Conservation (phyloP, 2,329 filamentous ascomycete genomes). For the Sclerotinia subarctica region DNA sequence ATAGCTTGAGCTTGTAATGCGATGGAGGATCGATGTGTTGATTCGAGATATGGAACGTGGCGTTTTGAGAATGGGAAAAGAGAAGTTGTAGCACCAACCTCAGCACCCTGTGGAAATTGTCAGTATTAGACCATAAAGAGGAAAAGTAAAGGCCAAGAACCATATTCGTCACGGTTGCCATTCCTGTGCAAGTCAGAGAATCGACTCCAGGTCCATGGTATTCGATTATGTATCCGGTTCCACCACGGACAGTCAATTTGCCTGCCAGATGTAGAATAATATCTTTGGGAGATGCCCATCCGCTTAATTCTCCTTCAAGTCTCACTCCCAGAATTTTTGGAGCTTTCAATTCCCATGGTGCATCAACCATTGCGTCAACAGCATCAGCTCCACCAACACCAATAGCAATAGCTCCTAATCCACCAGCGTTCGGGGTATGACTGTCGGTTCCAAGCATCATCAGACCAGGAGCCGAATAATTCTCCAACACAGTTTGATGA, state of each 20-base stretch:
- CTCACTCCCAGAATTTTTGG: conserved; percentile 85
- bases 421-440: conserved; percentile 96
- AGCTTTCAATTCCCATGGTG: conserved; percentile 96
- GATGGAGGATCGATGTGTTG: conserved; percentile 66
- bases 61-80: conserved; percentile 83
- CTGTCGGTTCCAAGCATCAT: conserved; percentile 99
- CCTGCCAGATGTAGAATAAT: conserved; percentile 89
- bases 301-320: conserved; percentile 76
- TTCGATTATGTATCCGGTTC: conserved; percentile 92
- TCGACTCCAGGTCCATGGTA: conserved; percentile 90
- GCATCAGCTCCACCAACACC: conserved; percentile 96
- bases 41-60: conserved; percentile 79
- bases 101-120: conserved; percentile 50
- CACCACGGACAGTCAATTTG: conserved; percentile 85
- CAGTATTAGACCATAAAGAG: not conserved
- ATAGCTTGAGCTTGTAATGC: conserved; percentile 37
- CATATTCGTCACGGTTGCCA: conserved; percentile 89
- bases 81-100: conserved; percentile 80
- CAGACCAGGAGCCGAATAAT: conserved; percentile 92
- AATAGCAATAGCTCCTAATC: conserved; percentile 88
- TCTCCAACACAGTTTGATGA: conserved; percentile 96
- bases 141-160: not conserved
- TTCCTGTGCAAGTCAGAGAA: conserved; percentile 84
- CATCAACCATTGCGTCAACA: conserved; percentile 92
- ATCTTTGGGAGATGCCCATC: conserved; percentile 94